Base-by-base conservation (phyloP, 257 asterid species). In the Jacaranda copaia region DNA sequence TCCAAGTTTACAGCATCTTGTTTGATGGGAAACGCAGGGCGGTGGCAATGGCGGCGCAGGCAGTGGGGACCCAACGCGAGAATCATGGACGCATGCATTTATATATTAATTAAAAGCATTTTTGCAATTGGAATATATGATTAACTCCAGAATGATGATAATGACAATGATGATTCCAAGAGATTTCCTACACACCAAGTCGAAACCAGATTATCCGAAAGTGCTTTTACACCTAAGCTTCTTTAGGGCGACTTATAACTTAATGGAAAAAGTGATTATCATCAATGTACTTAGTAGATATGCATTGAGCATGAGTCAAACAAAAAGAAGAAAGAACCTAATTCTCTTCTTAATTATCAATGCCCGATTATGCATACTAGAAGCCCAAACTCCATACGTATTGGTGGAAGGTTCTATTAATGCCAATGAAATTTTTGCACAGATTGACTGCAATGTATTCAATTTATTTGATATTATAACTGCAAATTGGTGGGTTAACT, bases 291-390 rank as follows among this genome's bases (percentile, higher is more conserved):
- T 7, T 55, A 5, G 61, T 25, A 25, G 32, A 25, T 25, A 25
- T 25, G 19, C 62, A 57, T 57, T 57, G 25, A 16, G 62, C 32
- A 57, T 8, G 18, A 57, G 62, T 57, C 62, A 57, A 57, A 57
- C 13, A 16, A 20, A 19, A 57, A 57, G 62, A 57, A 57, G 62
- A 57, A 57, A 7, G 62, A 57, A 57, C 62, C 38, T 57, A 57
- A 57, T 57, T 57, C 62, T 57, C 35, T 57, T 57, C 62, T 7
- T 25, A 25, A 25, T 25, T 57, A 14, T 3, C 62, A 57, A 19
- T 57, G 62, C 38, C 25, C 4, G 7, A n/a, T 3, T 51, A 13
- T 51, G 6, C 13, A 13, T 6, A 51, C 18, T 51, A 40, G 8
- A 42, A 6, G 46, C 46, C 32, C 32, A 1, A 25, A 25, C 32